These are phyloP conservation scores for Trematosphaeria pertusa DNA, from an alignment of 2,329 filamentous ascomycete species.

Conservation along the genomic window DNA sequence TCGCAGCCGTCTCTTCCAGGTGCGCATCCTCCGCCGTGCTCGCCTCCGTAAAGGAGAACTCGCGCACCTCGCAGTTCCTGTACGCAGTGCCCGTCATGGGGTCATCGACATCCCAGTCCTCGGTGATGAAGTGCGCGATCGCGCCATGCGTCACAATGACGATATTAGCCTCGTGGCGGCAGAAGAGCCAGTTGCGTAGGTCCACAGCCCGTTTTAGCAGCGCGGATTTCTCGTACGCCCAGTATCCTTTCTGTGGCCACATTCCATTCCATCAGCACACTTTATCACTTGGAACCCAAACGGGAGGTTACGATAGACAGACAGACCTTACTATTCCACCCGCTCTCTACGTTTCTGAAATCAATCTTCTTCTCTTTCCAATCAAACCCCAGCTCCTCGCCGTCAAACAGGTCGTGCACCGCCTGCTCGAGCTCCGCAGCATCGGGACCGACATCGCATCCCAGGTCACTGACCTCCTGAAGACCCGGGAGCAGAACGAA, in stretches of 20 bases:
- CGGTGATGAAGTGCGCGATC: conserved; percentile 82
- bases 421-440: conserved; percentile 55
- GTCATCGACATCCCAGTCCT: conserved; percentile 67
- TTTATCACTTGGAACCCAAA: no score
- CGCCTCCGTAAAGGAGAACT: conserved; percentile 35
- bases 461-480: conserved; percentile 77
- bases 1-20: conserved; percentile 34
- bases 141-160: conserved; percentile 83
- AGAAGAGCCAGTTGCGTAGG: conserved; percentile 35
- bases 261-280: no score
- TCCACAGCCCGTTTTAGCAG: conserved; percentile 39
- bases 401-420: conserved; percentile 30
- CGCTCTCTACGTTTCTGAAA: conserved; percentile 64
- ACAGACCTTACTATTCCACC: conserved; percentile 77
- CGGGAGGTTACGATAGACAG: no score
- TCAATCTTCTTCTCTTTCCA: conserved; percentile 60
- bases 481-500: conserved; percentile 73
- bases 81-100: conserved; percentile 41
- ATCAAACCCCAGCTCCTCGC: conserved; percentile 61
- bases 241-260: conserved; percentile 41
- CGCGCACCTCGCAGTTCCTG: conserved; percentile 43
- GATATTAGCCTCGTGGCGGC: conserved; percentile 53
- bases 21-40: conserved; percentile 37
- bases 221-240: conserved; percentile 35
- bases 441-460: conserved; percentile 75